Base-by-base conservation (phyloP, 192 early-diverging fungal species). In the Mortierella claussenii region DNA sequence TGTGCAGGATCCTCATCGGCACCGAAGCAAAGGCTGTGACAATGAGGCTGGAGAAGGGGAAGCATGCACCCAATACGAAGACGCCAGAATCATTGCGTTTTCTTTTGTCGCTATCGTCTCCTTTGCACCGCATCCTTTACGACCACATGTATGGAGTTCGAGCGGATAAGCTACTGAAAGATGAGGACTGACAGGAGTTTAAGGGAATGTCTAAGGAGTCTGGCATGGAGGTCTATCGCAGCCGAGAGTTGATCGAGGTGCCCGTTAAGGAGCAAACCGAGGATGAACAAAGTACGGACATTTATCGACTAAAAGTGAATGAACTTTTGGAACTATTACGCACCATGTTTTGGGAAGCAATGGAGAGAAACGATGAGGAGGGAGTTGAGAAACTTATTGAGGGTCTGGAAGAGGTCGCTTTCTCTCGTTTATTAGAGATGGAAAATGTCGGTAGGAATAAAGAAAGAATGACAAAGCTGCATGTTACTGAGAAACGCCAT, bases 211-310 rank as follows among this genome's bases (percentile, higher is more conserved):
- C 56, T 34, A 43, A 57, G 47, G 65, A 68, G 47, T 49, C 12
- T 68, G 54, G 55, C 9, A 34, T 68, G 44, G 28, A 47, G 32
- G 48, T 68, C 24, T 68, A 68, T 57, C 7, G 57, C 30, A 18
- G 27, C 10, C 28, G 54, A 13, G 42, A 55, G 37, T 32, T 33
- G 43, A 23, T 67, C 1, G 21, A 28, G 17, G 32, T 47, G 31
- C 31, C 30, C 17, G 9, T 56, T 15, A 7, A 0, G 9, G 42
- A 27, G 11, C n/a, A 42, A 21, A 57, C 44, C 3, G 43, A 55
- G 24, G 37, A 56, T 21, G 55, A 68, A 28, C 34, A 2, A n/a
- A 23, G 5, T 2, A 24, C 45, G 23, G 44, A 68, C 17, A 48
- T 32, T 46, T 26, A 43, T 42, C 24, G 40, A 21, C 23, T 57